phyloP scores from a whole-genome alignment of 1,284 basidiomycete species.

The Gymnopus androsaceus region DNA sequence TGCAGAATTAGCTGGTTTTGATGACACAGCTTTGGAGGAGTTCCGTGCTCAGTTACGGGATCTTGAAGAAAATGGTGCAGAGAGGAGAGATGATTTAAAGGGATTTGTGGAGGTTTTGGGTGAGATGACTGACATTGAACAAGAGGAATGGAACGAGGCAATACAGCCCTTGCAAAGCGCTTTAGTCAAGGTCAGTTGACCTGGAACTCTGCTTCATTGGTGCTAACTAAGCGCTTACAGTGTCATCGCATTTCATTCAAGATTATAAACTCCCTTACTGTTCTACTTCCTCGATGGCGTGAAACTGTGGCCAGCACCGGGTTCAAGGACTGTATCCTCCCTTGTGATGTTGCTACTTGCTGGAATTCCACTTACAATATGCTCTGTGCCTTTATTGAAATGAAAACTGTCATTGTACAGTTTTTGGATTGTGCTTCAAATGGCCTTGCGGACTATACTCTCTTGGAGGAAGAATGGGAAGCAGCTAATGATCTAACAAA shows the following conservation, averaged over 20 bases:
- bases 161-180: neutral
- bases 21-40: too few relatives aligned
- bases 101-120: neutral
- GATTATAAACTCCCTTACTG: neutral
- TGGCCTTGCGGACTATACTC: neutral
- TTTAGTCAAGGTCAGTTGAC: neutral
- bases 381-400: neutral
- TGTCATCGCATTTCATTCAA: neutral
- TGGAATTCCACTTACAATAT: too few relatives aligned
- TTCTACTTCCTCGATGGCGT: conserved; percentile 1
- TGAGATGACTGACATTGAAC: neutral
- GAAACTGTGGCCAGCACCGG: neutral
- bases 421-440: neutral
- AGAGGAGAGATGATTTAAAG: too few relatives aligned
- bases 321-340: neutral
- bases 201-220: neutral
- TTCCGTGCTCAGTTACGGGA: too few relatives aligned
- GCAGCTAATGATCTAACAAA: neutral
- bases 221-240: neutral
- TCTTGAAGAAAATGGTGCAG: too few relatives aligned
- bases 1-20: too few relatives aligned
- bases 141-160: neutral
- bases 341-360: neutral
- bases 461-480: neutral
- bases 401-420: neutral